These are phyloP conservation scores for Begonia masoniana DNA, from an alignment of 306 rosid genomes.

Conservation along the genomic window DNA sequence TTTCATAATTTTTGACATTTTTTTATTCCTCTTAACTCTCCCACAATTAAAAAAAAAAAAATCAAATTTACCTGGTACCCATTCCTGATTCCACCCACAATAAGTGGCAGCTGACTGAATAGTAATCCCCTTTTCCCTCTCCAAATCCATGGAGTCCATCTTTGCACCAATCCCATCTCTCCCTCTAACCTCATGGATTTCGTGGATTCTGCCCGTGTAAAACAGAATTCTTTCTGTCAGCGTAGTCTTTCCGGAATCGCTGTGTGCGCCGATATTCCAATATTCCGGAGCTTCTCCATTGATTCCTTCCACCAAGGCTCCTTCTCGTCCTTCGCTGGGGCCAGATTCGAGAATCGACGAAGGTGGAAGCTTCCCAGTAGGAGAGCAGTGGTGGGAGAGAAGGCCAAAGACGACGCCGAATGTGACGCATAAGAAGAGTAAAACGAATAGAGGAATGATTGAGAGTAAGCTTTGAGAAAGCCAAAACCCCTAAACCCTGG, in stretches of 20 bases:
- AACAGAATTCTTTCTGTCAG: conserved; percentile 71
- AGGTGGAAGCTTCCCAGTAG: conserved; percentile 41
- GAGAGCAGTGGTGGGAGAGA: conserved; percentile 25
- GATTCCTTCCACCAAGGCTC: conserved; percentile 92
- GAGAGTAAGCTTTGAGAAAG: conserved; percentile 11
- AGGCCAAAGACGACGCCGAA: conserved; percentile 11
- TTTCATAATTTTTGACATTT: no score
- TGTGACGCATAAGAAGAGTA: conserved; percentile 4
- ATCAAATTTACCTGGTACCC: conserved; percentile 44
- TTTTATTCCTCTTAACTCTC: neutral
- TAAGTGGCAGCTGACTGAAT: conserved; percentile 93
- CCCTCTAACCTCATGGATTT: conserved; percentile 91
- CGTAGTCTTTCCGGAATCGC: conserved; percentile 98
- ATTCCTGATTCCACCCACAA: conserved; percentile 86
- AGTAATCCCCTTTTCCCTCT: conserved; percentile 88
- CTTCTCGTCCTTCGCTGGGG: conserved; percentile 57
- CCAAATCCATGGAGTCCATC: conserved; percentile 98
- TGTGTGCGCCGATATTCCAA: conserved; percentile 97
- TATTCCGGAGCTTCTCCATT: conserved; percentile 63
- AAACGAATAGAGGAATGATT: conserved; percentile 28
- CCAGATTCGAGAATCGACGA: conserved; percentile 44
- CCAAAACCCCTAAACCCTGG: conserved; percentile 40
- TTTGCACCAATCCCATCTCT: conserved; percentile 94
- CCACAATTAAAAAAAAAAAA: neutral
- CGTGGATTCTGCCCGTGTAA: conserved; percentile 91